Conservation (phyloP, 495 filamentous ascomycete genomes). For the Xylaria sp. region DNA sequence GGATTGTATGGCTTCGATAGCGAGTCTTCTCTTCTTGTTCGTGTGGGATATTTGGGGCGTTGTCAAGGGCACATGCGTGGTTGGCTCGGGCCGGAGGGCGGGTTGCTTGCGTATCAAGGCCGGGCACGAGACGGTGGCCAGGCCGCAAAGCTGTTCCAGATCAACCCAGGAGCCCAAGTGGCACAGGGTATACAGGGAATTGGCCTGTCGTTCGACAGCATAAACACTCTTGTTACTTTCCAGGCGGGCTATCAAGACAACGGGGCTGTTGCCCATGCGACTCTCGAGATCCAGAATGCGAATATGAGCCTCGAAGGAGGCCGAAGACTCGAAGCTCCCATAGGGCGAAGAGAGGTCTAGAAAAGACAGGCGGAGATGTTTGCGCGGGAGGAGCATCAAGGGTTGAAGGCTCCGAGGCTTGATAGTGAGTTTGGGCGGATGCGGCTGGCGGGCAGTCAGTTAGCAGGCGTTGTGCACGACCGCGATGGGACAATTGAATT, state of each 20-base stretch:
- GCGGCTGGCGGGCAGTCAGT: slow-evolving; percentile 57
- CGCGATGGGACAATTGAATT: neutral
- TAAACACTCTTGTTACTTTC: slow-evolving; percentile 66
- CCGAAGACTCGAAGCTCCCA: slow-evolving; percentile 57
- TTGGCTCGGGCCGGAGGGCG: slow-evolving; percentile 17
- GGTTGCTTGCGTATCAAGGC: slow-evolving; percentile 33
- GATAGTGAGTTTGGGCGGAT: slow-evolving; percentile 61
- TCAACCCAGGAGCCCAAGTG: slow-evolving; percentile 72
- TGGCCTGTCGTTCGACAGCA: slow-evolving; percentile 73
- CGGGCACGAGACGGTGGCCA: slow-evolving; percentile 48
- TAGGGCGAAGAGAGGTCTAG: slow-evolving; percentile 63
- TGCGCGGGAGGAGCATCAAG: slow-evolving; percentile 66
- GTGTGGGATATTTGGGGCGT: slow-evolving; percentile 50
- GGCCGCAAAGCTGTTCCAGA: slow-evolving; percentile 52
- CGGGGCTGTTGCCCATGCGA: slow-evolving; percentile 55
- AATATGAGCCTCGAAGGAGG: slow-evolving; percentile 66
- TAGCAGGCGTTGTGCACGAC: slow-evolving; percentile 21
- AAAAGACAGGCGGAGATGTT: slow-evolving; percentile 64
- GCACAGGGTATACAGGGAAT: slow-evolving; percentile 72
- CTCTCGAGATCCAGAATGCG: slow-evolving; percentile 67
- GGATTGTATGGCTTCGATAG: slow-evolving; percentile 61
- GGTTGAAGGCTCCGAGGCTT: slow-evolving; percentile 67
- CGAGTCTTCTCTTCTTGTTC: slow-evolving; percentile 56
- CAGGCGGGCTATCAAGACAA: slow-evolving; percentile 71
- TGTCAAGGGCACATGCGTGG: slow-evolving; percentile 35